Percentiles rank a stretch among this genome's conserved stretches.
Conservation (phyloP, 1,284 basidiomycete genomes). For the Microbotryum saponariae region DNA sequence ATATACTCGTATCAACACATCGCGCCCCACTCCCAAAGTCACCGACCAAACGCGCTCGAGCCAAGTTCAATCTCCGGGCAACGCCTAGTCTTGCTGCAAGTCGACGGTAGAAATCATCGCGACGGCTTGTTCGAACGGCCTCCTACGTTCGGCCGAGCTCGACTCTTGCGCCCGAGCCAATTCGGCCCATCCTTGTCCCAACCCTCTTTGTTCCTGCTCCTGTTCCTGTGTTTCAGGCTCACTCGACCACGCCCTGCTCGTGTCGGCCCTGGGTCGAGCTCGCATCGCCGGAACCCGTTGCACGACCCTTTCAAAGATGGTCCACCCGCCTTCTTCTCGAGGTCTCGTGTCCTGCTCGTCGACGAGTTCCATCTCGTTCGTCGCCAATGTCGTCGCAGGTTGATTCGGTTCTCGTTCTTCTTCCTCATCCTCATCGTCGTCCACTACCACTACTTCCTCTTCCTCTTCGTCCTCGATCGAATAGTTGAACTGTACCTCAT, state of each 20-base stretch:
- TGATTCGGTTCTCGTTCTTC: background rate
- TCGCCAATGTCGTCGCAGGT: background rate
- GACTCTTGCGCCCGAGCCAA: background rate
- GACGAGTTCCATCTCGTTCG: background rate
- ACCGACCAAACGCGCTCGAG: no score
- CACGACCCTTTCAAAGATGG: no score
- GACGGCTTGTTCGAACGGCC: background rate
- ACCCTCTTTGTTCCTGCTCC: background rate
- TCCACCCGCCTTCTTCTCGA: no score
- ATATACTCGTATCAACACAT: no score
- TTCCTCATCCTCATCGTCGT: background rate
- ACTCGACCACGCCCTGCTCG: no score
- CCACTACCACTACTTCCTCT: slow-evolving; percentile 3
- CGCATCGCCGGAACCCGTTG: no score
- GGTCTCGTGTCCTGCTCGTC: background rate
- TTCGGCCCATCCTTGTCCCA: background rate
- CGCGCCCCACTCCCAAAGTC: no score
- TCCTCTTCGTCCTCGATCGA: slow-evolving; percentile 14
- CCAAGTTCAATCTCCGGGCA: no score
- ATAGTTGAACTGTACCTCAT: slow-evolving; percentile 1
- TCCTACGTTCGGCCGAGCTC: background rate
- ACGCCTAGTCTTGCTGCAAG: no score
- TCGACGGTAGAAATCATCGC: background rate
- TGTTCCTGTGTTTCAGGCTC: no score
- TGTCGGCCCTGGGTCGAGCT: no score